Percentiles rank a stretch among this genome's conserved stretches.
Conservation (phyloP, 768 basidiomycete genomes). For the Rhizopogon roseolus region DNA sequence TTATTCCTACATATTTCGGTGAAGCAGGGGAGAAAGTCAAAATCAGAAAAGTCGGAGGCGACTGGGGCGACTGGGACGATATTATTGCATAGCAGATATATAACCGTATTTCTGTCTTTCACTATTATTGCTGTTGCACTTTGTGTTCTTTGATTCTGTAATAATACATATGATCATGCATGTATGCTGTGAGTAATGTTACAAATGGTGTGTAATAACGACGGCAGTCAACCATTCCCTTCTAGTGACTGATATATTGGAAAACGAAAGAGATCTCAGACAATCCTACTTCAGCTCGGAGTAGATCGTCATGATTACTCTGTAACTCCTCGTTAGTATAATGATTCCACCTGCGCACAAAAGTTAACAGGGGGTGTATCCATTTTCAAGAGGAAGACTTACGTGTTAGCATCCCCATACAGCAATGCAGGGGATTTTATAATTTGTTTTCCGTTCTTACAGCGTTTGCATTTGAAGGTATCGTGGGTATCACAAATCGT, state of each 20-base stretch:
- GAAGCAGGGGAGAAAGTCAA: constrained; percentile 70
- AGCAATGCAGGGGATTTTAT: constrained; percentile 81
- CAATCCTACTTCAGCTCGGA: constrained; percentile 82
- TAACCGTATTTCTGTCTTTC: neutral
- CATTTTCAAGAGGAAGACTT: constrained; percentile 31
- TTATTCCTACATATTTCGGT: constrained; percentile 79
- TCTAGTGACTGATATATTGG: constrained; percentile 89
- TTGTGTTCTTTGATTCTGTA: neutral
- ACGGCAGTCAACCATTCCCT: neutral
- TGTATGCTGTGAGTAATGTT: neutral
- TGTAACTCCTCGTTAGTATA: constrained; percentile 85
- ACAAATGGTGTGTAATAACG: neutral
- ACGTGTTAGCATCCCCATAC: constrained; percentile 98
- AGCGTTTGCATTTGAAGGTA: constrained; percentile 95
- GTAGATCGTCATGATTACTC: constrained; percentile 91
- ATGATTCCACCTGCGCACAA: constrained; percentile 83
- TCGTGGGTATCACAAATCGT: constrained; percentile 95
- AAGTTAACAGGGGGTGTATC: constrained; percentile 2
- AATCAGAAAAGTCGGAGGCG: constrained; percentile 58
- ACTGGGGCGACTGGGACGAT: constrained; percentile 76
- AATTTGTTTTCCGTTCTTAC: constrained; percentile 79
- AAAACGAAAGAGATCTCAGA: constrained; percentile 92
- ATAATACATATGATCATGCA: neutral
- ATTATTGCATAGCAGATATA: constrained; percentile 36
- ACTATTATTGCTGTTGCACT: neutral